Evolutionary conservation across 164 flowering plant genomes (phyloP).

Genomic region (Annona squamosa): DNA sequence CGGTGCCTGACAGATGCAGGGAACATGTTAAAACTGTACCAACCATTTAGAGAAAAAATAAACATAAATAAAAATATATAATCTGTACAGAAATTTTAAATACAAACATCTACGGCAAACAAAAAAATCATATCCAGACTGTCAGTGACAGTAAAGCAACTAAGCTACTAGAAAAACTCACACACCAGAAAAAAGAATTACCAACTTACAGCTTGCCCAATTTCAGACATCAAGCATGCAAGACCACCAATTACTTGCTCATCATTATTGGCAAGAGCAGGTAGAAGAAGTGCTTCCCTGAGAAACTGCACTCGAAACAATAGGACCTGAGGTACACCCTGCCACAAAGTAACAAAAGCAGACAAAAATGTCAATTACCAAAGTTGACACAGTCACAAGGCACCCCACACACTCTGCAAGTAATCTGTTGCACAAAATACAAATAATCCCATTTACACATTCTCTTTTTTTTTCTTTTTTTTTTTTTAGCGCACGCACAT

Average conservation of each 20-base stretch:
- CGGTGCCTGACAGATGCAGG: conserved; percentile 54
- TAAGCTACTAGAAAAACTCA: neutral
- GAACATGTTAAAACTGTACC: conserved; percentile 5
- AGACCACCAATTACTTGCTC: conserved; percentile 76
- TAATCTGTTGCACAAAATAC: neutral
- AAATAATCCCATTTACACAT: no score
- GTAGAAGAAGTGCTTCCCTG: conserved; percentile 70
- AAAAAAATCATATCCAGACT: neutral
- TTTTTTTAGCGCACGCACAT: no score
- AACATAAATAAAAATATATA: neutral
- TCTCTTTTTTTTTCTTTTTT: no score
- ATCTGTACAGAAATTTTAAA: neutral
- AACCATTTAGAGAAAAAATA: neutral
- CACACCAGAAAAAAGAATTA: neutral
- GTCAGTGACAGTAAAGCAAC: neutral
- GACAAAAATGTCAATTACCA: neutral
- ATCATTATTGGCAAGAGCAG: conserved; percentile 68
- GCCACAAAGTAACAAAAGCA: conserved; percentile 9
- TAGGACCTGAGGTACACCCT: conserved; percentile 83
- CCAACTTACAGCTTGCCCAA: conserved; percentile 90
- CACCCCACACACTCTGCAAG: neutral
- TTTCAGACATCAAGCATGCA: conserved; percentile 90
- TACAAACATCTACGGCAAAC: neutral
- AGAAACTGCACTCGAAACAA: conserved; percentile 65
- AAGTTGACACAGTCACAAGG: neutral